Conservation (phyloP, 192 early-diverging fungal species). For the Coemansia sp. region DNA sequence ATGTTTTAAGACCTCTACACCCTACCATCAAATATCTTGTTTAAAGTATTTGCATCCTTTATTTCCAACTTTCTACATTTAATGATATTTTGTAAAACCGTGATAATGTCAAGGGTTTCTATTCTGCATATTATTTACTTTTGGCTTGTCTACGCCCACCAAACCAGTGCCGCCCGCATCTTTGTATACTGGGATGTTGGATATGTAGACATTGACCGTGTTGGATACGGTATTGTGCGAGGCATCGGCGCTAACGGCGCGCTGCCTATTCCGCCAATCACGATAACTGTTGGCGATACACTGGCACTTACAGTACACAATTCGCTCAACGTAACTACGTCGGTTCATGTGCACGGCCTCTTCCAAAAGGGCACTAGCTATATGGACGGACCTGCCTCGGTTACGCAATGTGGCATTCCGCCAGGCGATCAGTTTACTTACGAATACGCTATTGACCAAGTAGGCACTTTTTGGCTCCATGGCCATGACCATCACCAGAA, state of each 20-base stretch:
- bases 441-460: constrained; percentile 61
- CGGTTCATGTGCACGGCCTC: constrained; percentile 75
- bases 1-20: neutral
- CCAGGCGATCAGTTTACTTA: constrained; percentile 65
- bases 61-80: neutral
- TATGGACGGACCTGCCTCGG: constrained; percentile 67
- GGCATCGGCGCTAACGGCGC: constrained; percentile 65
- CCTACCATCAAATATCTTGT: neutral
- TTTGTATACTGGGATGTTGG: constrained; percentile 66
- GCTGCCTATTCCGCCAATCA: constrained; percentile 56
- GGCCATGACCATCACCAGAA: constrained; percentile 70
- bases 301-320: constrained; percentile 50
- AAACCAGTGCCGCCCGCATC: neutral
- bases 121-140: neutral
- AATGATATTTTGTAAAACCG: neutral
- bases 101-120: neutral
- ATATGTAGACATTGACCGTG: constrained; percentile 63
- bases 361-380: constrained; percentile 69
- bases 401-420: constrained; percentile 79
- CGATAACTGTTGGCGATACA: constrained; percentile 18
- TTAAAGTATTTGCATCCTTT: neutral
- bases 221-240: constrained; percentile 59
- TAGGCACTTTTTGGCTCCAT: constrained; percentile 85
- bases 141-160: neutral
- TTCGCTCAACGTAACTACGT: constrained; percentile 60